Base-by-base conservation (phyloP, 2,329 filamentous ascomycete genomes). In the Venturia oleaginea region DNA sequence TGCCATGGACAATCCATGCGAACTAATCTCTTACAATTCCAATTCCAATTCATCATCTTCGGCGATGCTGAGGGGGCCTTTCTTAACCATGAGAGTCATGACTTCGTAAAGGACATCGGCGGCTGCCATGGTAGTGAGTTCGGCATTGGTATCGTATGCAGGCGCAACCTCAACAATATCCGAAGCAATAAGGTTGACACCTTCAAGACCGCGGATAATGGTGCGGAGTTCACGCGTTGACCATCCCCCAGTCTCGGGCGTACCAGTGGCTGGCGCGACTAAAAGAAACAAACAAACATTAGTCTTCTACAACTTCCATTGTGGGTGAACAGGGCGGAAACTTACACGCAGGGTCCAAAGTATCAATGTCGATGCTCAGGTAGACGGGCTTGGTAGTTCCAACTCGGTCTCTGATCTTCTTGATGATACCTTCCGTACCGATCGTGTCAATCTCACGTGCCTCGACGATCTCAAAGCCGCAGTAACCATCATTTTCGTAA, bases 401-500 rank as follows among this genome's bases (percentile, higher is more conserved):
- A 22, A 95, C 89, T 30, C 90, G 81, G 3, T 90, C 86, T 54
- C 84, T 77, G 71, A 95, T 94, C 73, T 84, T 87, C 75, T 88
- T 84, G 73, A 93, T 88, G 72, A 95, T 92, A 4, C 90, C 90
- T 0, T 85, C 83, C 34, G 83, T 84, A 34, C 86, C 86, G 66
- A 88, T 87, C 8, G 81, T 86, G 72, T 89, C 86, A 66, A 89
- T 87, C 69, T 88, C 86, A 19, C 85, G 80, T 0, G 87, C 90
- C 76, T 92, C 89, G 55, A 92, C 86, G 67, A 92, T 92, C 76
- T 91, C 83, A 72, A 93, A 93, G 7, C 90, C 90, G 72, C 88
- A 91, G 76, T 92, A 92, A 38, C 89, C 89, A 72, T 94, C 90
- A 72, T 93, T 91, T 69, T 91, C 89, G 74, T 92, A 93, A 77